Base-by-base conservation (phyloP, 768 basidiomycete species). In the Agrocybe chaxingu region DNA sequence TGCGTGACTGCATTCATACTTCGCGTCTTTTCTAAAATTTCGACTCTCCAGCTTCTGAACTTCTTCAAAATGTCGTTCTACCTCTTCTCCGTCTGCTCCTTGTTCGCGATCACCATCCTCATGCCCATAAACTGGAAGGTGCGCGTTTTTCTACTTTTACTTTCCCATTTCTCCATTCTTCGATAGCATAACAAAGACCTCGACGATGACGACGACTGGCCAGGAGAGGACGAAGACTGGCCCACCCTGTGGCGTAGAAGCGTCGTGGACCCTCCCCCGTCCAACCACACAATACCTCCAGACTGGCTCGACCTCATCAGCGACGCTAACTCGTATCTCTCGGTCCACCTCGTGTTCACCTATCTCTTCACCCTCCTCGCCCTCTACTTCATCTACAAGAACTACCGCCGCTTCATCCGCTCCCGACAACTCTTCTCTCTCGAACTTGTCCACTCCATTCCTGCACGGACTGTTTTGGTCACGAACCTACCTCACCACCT, bases 71-170 rank as follows among this genome's bases (percentile, higher is more conserved):
- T 88, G 78, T 85, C 89, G 0, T 98, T 98, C 68, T 84, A 89
- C 61, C 75, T 98, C 24, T 99, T 99, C 70, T 85, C 89, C 0
- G 71, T 87, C 11, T 92, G 90, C 66, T 91, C 93, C 0, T 61
- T 92, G 42, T 86, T 92, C 51, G 93, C 94, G 0, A 69, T 85
- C 7, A 66, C 81, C 4, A 83, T 95, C n/a, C 78, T 99, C 9
- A 96, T 98, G 84, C 97, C 97, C 2, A 77, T 98, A 42, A 98
- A 99, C 60, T 87, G 88, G 75, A 90, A 85, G 73, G 95, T 95
- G 56, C 61, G 83, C 68, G 35, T 48, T 7, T 24, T 24, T 5
- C 24, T 5, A 1, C 37, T 9, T 46, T 53, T 19, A 12, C 45
- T 57, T 42, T 60, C 35, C 2, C 16, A 37, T 30, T 24, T 31